Evolutionary conservation across 2,329 filamentous ascomycete species (phyloP).

Genomic region (Rhynchosporium graminicola): DNA sequence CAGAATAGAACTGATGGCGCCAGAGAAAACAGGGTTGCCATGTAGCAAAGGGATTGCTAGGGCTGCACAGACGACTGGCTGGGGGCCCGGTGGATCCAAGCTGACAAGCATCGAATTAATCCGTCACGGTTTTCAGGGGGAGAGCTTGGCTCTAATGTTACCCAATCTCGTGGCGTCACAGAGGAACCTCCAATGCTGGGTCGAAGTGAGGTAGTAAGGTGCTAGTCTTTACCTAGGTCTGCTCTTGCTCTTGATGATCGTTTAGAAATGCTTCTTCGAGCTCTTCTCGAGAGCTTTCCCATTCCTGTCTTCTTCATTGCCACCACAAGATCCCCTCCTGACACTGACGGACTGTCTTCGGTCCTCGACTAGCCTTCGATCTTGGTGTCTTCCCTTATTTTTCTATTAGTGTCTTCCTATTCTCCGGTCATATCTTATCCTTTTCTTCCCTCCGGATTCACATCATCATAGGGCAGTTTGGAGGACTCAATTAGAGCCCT

Average conservation of each 20-base stretch:
- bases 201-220: slow-evolving; percentile 17
- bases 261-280: slow-evolving; percentile 31
- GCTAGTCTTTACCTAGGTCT: slow-evolving; percentile 20
- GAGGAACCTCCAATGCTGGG: slow-evolving; percentile 33
- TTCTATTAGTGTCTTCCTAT: slow-evolving; percentile 10
- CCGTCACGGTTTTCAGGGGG: slow-evolving; percentile 31
- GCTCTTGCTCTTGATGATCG: slow-evolving; percentile 31
- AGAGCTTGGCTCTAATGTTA: slow-evolving; percentile 28
- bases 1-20: slow-evolving; percentile 35
- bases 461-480: slow-evolving; percentile 19
- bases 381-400: slow-evolving; percentile 18
- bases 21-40: slow-evolving; percentile 32
- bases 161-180: slow-evolving; percentile 39
- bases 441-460: slow-evolving; percentile 20
- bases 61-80: slow-evolving; percentile 31
- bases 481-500: slow-evolving; percentile 17
- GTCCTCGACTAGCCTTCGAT: slow-evolving; percentile 14
- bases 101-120: slow-evolving; percentile 38
- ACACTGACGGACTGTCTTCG: slow-evolving; percentile 16
- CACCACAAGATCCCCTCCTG: slow-evolving; percentile 22
- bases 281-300: slow-evolving; percentile 30
- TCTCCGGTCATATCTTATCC: slow-evolving; percentile 9
- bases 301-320: slow-evolving; percentile 21
- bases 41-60: slow-evolving; percentile 32
- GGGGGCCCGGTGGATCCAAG: slow-evolving; percentile 23